Evolutionary conservation across 257 asterid genomes (phyloP), one percentile per base, ranked within the genome.

Genomic region (Plectranthus barbatus): DNA sequence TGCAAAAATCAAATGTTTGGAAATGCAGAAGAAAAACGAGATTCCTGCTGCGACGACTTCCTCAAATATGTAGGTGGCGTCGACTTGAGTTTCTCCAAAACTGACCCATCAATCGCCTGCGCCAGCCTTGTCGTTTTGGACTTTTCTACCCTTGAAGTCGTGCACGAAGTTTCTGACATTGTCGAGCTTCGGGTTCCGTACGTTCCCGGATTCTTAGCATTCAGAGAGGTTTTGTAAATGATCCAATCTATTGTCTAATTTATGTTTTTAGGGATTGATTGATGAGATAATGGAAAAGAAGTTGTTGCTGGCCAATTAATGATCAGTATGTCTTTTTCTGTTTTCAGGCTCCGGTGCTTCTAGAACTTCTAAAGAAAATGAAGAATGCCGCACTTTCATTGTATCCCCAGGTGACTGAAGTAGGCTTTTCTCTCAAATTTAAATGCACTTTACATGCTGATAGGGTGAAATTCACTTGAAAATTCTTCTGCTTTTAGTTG

Each of bases 191-290:
- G 70, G 9, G 64, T 84, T 37, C 95, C 98, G 55, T 91, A 91
- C 70, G 60, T 84, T 45, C 82, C 98, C 17, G 98, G 98, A 1
- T 91, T 91, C 79, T 78, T 91, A 67, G 95, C 98, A 21, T 91
- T 91, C 72, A 86, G 98, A 88, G 96, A 91, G 95, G 95, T 85
- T 7, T 67, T 42, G 6, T 26, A 40, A 23, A 44, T 1, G 21
- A 6, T 57, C 57, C 36, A 4, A 33, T 47, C 67, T 58, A 9
- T 29, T 20, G 15, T 17, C 55, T 67, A 20, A 6, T 12, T 52
- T 42, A 19, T 20, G 24, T 23, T 6, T 69, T 46, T 4, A 29
- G 70, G 41, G 39, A n/a, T 21, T 37, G 58, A 11, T 45, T 62
- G 20, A 44, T 37, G 42, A 64, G 24, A 19, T 24, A 7, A 9